Evolutionary conservation across 2,329 filamentous ascomycete species (phyloP).

Genomic region (Colletotrichum karsti): DNA sequence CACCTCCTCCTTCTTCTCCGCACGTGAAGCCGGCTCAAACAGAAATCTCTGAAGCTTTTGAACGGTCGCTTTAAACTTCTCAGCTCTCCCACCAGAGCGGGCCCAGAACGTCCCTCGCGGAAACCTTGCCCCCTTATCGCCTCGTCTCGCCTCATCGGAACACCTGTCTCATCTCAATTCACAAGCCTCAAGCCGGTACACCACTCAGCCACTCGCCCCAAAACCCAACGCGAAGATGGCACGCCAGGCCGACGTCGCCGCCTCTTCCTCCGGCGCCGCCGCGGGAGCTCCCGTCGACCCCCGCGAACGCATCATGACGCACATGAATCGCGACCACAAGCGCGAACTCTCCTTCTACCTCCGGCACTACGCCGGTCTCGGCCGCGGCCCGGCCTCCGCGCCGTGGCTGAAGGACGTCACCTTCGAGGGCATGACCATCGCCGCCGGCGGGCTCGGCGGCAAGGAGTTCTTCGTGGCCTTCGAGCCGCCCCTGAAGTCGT

Average conservation of each 20-base stretch:
- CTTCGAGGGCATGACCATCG: constrained; percentile 68
- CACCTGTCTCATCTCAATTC: neutral
- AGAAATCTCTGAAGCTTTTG: neutral
- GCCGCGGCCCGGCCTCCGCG: constrained; percentile 60
- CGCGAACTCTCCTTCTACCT: constrained; percentile 81
- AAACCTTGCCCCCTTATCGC: neutral
- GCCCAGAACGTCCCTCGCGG: neutral
- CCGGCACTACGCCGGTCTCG: constrained; percentile 72
- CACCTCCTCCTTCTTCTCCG: neutral
- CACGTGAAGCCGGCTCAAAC: neutral
- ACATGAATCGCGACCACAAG: constrained; percentile 89
- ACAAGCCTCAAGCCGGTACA: neutral
- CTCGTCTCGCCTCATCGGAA: neutral
- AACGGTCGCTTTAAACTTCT: neutral
- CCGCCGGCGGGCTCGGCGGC: constrained; percentile 52
- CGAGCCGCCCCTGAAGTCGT: constrained; percentile 73
- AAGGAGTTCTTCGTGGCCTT: constrained; percentile 66
- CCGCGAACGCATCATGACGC: constrained; percentile 63
- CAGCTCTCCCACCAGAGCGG: neutral
- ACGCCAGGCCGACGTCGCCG: constrained; percentile 1
- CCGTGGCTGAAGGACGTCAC: constrained; percentile 73
- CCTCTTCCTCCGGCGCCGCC: neutral
- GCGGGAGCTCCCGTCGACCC: constrained; percentile 30
- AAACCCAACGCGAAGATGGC: neutral
- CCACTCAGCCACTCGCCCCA: neutral